Conservation (phyloP, 805 yeast genomes). For the Kazachstania kunashirensis region DNA sequence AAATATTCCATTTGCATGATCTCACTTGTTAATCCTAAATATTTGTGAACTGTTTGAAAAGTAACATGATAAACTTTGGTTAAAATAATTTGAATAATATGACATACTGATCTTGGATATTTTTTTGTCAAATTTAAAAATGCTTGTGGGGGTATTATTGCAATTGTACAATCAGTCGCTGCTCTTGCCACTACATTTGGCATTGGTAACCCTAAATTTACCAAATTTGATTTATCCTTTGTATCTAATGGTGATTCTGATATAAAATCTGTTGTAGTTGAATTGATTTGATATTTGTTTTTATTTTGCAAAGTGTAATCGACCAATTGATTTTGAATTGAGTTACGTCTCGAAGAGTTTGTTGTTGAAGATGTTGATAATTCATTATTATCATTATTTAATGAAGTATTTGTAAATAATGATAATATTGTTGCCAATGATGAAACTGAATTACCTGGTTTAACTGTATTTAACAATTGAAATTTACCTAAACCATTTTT, state of each 20-base stretch:
- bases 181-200: slow-evolving; percentile 65
- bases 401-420: slow-evolving; percentile 41
- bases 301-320: neutral
- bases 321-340: neutral
- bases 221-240: neutral
- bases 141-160: slow-evolving; percentile 81
- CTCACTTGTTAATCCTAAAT: slow-evolving; percentile 75
- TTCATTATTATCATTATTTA: neutral
- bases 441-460: slow-evolving; percentile 76
- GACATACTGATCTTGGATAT: slow-evolving; percentile 85
- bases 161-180: slow-evolving; percentile 65
- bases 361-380: neutral
- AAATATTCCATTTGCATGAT: slow-evolving; percentile 65
- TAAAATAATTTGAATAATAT: slow-evolving; percentile 85
- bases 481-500: slow-evolving; percentile 35
- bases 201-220: slow-evolving; percentile 5
- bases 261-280: neutral
- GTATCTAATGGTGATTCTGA: too few species aligned
- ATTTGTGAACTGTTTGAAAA: slow-evolving; percentile 78
- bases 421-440: slow-evolving; percentile 74
- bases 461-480: slow-evolving; percentile 70
- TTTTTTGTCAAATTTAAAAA: slow-evolving; percentile 61
- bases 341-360: neutral
- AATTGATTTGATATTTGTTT: neutral
- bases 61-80: slow-evolving; percentile 85